Evolutionary conservation across 2,329 filamentous ascomycete genomes (phyloP), one percentile per base, ranked within the genome.

Genomic region (Thelonectria rubi): DNA sequence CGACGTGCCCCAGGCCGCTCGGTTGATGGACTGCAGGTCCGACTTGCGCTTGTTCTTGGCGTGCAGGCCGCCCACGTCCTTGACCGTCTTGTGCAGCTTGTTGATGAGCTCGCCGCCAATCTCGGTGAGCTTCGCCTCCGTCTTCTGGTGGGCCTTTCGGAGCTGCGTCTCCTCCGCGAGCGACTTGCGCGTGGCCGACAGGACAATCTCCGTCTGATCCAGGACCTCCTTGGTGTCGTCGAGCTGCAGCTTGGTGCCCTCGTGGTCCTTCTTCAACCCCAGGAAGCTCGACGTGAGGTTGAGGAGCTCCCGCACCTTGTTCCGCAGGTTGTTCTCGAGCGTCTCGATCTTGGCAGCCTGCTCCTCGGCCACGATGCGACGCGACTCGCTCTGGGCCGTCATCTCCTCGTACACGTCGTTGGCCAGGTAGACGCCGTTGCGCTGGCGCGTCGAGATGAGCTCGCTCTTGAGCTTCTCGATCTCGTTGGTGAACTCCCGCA

Each of bases 381-480:
- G 86, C 2, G 94, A 97, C 77, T 99, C 95, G 77, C 91, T 97
- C 75, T 97, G 90, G 5, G 92, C 91, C 0, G 89, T 94, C 79
- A 99, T 91, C 70, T 97, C 92, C 74, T 98, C 94, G 72, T 93
- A 97, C 15, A 87, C 87, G 60, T 97, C 93, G 58, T 92, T 91
- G 0, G 94, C 91, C 34, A 99, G 83, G 74, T 98, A 98, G 2
- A 99, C 94, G 55, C 95, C 95, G 74, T 98, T 97, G 39, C 95
- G 89, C 74, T 97, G 93, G 21, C 95, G 85, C 6, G 95, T 97
- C 3, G 93, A 91, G 66, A 97, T 96, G 14, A 99, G 83, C 74
- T 99, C 95, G 68, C 91, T 92, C 81, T 97, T 97, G 37, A 99
- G 82, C 74, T 93, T 95, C 76, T 99, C 93, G 53, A 99, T 97